Evolutionary conservation across 768 basidiomycete species (phyloP), one percentile per base, ranked within the genome.

Genomic region (Auricularia auricula-judae): DNA sequence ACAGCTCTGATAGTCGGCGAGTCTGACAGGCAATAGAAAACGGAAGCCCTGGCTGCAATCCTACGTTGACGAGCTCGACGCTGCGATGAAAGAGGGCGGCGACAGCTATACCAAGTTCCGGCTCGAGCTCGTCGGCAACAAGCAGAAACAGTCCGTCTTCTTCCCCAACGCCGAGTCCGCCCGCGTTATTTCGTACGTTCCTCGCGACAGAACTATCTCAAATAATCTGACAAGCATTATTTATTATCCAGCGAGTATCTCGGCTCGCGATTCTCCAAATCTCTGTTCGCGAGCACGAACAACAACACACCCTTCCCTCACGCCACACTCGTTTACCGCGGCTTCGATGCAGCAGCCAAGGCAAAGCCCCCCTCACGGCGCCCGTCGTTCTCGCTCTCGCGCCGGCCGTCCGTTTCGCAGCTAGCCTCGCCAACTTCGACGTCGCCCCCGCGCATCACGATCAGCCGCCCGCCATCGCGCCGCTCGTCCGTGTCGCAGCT

Each of bases 51-150:
- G 74, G 73, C 68, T 72, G 62, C 61, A 75, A 34, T 75, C 75
- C 12, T 79, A 79, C 65, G 70, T 72, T 36, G 67, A 75, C 29
- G 78, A 78, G 65, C 70, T 79, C 29, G 70, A 73, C 10, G 73
- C 73, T 10, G 77, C 77, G 3, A 67, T 74, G 3, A 68, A 72
- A 33, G 67, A 70, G 42, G 74, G 78, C 12, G 47, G 70, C 11
- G 72, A 74, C 2, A 77, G 73, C 2, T 74, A 75, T 47, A 76
- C 76, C 61, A 78, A 78, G 68, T 72, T 79, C 3, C 73, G 74
- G 56, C 71, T 73, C 63, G 72, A 67, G 3, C 64, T 78, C 34
- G 35, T 34, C 23, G 36, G 36, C 34, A 21, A 54, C 16, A 62
- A 71, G 4, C 65, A 65, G 39, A 72, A 71, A 2, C 60, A 71